These are phyloP conservation scores for Xylaria hypoxylon DNA, from an alignment of 2,329 filamentous ascomycete species.

Conservation along the genomic window DNA sequence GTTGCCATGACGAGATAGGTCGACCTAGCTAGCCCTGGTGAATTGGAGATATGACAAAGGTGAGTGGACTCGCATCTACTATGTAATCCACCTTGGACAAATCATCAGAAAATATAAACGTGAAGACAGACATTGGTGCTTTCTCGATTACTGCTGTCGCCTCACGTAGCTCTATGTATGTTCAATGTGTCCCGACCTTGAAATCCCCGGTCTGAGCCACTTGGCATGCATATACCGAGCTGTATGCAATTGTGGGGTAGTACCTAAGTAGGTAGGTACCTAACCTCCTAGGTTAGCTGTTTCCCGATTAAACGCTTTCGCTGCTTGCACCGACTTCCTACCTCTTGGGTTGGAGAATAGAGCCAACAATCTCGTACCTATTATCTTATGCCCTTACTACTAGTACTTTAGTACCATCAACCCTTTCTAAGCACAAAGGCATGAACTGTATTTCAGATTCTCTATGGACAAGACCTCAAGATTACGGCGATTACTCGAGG, in stretches of 20 bases:
- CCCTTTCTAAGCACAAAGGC: too few species aligned
- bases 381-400: too few species aligned
- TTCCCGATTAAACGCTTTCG: too few species aligned
- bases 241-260: slow-evolving; percentile 28
- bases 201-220: slow-evolving; percentile 11
- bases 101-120: slow-evolving; percentile 27
- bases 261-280: neutral
- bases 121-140: slow-evolving; percentile 21
- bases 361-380: too few species aligned
- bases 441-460: too few species aligned
- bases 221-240: slow-evolving; percentile 34
- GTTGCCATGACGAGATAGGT: slow-evolving; percentile 45
- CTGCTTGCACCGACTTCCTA: too few species aligned
- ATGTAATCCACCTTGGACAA: slow-evolving; percentile 22
- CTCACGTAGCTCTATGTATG: slow-evolving; percentile 2
- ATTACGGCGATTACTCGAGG: too few species aligned
- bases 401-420: too few species aligned
- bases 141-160: slow-evolving; percentile 20
- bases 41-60: slow-evolving; percentile 9
- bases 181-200: slow-evolving; percentile 30
- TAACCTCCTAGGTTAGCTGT: too few species aligned
- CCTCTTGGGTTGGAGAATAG: too few species aligned
- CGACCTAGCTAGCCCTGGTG: slow-evolving; percentile 14
- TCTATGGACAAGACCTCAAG: too few species aligned
- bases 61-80: slow-evolving; percentile 28